A percentile compares a stretch with the other conserved stretches of the same genome.
phyloP scores from a whole-genome alignment of 202 grass and related monocot species.

The Schoenoplectus tabernaemontani region DNA sequence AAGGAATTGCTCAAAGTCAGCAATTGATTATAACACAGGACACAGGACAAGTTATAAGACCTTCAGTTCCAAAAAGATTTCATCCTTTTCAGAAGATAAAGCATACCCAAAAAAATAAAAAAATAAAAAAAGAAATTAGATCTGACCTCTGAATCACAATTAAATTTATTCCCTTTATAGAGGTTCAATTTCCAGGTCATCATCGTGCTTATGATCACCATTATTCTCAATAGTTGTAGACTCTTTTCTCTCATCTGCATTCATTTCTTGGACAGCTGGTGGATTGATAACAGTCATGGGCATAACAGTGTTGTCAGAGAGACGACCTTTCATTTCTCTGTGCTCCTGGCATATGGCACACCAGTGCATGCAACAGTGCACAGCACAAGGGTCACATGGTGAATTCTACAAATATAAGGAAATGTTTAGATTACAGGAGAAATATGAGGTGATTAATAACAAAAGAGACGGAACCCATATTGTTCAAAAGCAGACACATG shows the following conservation, averaged over 20 bases:
- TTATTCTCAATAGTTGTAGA: constrained; percentile 9
- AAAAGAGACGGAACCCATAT: background rate
- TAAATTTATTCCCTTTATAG: constrained; percentile 25
- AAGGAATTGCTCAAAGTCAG: background rate
- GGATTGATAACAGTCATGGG: constrained; percentile 50
- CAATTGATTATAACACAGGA: background rate
- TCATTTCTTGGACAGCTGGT: constrained; percentile 63
- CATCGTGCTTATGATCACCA: constrained; percentile 16
- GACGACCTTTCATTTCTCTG: constrained; percentile 51
- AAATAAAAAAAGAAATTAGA: background rate
- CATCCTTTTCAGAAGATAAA: background rate
- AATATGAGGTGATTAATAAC: constrained; percentile 11
- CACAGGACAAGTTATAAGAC: background rate
- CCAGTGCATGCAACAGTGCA: constrained; percentile 54
- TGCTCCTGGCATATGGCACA: constrained; percentile 75
- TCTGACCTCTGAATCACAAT: background rate
- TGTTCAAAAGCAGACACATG: background rate
- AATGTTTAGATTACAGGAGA: background rate
- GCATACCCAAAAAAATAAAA: background rate
- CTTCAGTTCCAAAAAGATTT: background rate
- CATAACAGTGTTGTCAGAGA: constrained; percentile 29
- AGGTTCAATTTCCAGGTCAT: constrained; percentile 35
- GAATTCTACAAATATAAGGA: constrained; percentile 31
- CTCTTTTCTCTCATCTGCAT: constrained; percentile 16
- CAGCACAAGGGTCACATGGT: constrained; percentile 49